Evolutionary conservation across 2,329 filamentous ascomycete species (phyloP), one percentile per base, ranked within the genome.

Genomic region (Aspergillus luchuensis): DNA sequence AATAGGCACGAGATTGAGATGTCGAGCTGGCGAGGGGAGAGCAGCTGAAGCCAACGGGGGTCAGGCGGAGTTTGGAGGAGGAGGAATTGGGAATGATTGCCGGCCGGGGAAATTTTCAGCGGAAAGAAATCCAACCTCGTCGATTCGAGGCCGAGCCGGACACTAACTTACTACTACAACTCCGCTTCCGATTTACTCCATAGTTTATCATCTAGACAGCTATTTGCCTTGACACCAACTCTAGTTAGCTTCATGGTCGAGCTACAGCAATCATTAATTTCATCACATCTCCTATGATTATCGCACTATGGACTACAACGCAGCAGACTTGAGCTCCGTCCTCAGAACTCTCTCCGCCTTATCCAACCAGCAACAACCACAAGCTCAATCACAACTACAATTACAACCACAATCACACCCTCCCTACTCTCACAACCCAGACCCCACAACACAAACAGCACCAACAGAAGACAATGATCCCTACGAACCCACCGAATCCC

Each of bases 271-370:
- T 13, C 10, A 13, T 36, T 5, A 13, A 13, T 13, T 5, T 36
- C 11, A 36, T 13, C 33, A 36, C 17, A 17, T 15, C 19, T 45
- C 10, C 10, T 8, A 45, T 21, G 10, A 21, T 6, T 10, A 19
- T 21, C 4, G 38, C 63, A 38, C n/a, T 36, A 71, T 67, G 63
- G 61, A 57, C 52, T 71, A 73, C 45, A 67, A 73, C 41, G 57
- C 72, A 38, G 69, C 77, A 7, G 74, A 80, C 54, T 68, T 81
- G 41, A 73, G 73, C 30, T 74, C 77, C 7, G 73, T 81, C 49
- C 72, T 81, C n/a, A 67, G 69, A 59, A 78, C 78, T 0, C 72
- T 81, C 11, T 77, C 77, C 48, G 69, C 73, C 36, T 72, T 78
- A 59, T 66, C 73, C 17, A 68, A 64, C 64, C 63, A 48, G 56